phyloP scores from a whole-genome alignment of 78 protist species.

The Emiliania huxleyi region DNA sequence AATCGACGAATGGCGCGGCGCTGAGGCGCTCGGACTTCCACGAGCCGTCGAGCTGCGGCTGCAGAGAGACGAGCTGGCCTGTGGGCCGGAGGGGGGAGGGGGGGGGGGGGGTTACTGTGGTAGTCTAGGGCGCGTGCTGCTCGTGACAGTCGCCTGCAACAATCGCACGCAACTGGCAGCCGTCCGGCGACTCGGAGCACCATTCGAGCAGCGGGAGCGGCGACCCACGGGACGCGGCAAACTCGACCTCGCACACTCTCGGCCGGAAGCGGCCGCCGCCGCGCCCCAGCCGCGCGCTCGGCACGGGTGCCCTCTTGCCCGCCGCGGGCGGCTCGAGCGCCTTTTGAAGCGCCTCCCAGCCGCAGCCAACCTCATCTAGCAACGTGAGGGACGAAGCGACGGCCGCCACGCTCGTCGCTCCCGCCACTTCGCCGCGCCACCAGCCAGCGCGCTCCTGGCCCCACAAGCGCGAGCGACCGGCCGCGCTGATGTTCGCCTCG shows the following conservation, averaged over 20 bases:
- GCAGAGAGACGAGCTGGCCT: not conserved
- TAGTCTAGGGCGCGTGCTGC: no score
- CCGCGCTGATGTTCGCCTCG: not conserved
- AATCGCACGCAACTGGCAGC: not conserved
- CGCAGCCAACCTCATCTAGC: not conserved
- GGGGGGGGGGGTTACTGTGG: no score
- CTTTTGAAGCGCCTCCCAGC: not conserved
- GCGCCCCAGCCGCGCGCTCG: not conserved
- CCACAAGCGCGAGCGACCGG: not conserved
- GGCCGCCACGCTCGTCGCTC: not conserved
- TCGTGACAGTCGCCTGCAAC: not conserved
- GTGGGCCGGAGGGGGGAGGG: no score
- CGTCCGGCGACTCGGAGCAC: not conserved
- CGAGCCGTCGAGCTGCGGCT: not conserved
- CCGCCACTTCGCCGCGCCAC: not conserved
- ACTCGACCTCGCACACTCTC: not conserved
- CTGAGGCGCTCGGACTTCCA: not conserved
- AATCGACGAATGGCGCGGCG: not conserved
- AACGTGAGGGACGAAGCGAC: not conserved
- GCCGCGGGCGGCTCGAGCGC: not conserved
- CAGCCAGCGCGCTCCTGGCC: not conserved
- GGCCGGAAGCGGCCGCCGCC: no score
- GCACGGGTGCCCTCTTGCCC: not conserved
- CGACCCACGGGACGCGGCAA: not conserved
- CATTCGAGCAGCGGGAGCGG: not conserved